These are phyloP conservation scores for Pythium pyrilobum DNA, from an alignment of 352 stramenopile species.

Conservation along the genomic window DNA sequence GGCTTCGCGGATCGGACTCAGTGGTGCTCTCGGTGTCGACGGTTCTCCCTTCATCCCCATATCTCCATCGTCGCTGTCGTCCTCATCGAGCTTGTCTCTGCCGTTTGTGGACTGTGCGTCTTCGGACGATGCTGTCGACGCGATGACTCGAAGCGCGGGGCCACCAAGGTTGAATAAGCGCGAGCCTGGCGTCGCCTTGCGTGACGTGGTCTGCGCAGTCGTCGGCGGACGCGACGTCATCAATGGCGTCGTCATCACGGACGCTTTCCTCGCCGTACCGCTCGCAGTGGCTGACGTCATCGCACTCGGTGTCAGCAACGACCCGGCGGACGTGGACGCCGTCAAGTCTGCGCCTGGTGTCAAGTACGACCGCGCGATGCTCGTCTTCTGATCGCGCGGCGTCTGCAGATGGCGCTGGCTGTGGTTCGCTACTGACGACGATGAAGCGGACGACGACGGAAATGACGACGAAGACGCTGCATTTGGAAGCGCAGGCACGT, in stretches of 20 bases:
- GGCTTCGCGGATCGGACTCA: constrained; percentile 10
- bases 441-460: neutral
- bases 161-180: constrained; percentile 44
- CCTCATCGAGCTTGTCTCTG: constrained; percentile 14
- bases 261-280: constrained; percentile 36
- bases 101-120: neutral
- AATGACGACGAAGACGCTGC: neutral
- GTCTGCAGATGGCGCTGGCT: constrained; percentile 14
- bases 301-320: constrained; percentile 6
- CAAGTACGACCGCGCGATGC: constrained; percentile 2
- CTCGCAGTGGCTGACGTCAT: constrained; percentile 18
- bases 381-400: constrained; percentile 20
- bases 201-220: constrained; percentile 49
- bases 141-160: constrained; percentile 45
- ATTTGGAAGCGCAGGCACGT: constrained; percentile 1
- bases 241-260: constrained; percentile 43
- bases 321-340: neutral
- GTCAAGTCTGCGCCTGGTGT: constrained; percentile 3
- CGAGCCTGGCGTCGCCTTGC: constrained; percentile 32
- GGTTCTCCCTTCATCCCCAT: constrained; percentile 17
- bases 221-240: constrained; percentile 26
- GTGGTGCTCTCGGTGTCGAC: neutral
- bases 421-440: neutral
- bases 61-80: constrained; percentile 29
- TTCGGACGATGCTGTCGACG: constrained; percentile 18